Evolutionary conservation across 305 asterid species (phyloP).

Genomic region (Andrographis paniculata): DNA sequence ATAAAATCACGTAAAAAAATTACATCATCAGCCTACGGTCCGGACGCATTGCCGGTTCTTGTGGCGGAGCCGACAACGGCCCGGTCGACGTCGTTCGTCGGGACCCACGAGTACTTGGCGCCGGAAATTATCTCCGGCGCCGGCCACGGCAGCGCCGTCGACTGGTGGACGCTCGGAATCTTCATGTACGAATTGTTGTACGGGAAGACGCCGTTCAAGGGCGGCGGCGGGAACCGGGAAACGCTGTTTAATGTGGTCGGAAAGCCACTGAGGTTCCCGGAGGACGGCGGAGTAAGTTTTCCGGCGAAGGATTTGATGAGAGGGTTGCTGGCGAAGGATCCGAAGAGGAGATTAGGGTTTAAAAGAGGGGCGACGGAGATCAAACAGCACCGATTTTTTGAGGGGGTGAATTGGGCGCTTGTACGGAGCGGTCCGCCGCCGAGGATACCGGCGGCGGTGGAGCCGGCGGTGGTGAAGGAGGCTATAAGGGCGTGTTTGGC

Average conservation of each 20-base stretch:
- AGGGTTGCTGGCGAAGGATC: constrained; percentile 77
- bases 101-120: constrained; percentile 87
- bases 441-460: constrained; percentile 61
- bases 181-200: constrained; percentile 76
- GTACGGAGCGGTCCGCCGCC: constrained; percentile 76
- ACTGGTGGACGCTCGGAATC: constrained; percentile 97
- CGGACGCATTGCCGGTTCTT: constrained; percentile 59
- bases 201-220: constrained; percentile 91
- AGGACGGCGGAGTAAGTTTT: constrained; percentile 53
- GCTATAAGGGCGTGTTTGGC: constrained; percentile 36
- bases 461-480: constrained; percentile 17
- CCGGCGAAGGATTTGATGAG: constrained; percentile 83
- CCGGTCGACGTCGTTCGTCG: constrained; percentile 89
- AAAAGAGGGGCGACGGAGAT: constrained; percentile 85
- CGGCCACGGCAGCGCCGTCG: constrained; percentile 92
- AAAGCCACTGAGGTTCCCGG: constrained; percentile 60
- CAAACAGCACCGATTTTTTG: constrained; percentile 78
- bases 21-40: constrained; percentile 14
- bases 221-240: constrained; percentile 72
- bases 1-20: constrained; percentile 6
- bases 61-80: constrained; percentile 87
- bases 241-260: constrained; percentile 87
- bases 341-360: constrained; percentile 71
- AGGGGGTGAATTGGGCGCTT: constrained; percentile 77
- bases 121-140: constrained; percentile 91